Conservation (phyloP, 2,329 filamentous ascomycete species). For the Exophiala calicioides region DNA sequence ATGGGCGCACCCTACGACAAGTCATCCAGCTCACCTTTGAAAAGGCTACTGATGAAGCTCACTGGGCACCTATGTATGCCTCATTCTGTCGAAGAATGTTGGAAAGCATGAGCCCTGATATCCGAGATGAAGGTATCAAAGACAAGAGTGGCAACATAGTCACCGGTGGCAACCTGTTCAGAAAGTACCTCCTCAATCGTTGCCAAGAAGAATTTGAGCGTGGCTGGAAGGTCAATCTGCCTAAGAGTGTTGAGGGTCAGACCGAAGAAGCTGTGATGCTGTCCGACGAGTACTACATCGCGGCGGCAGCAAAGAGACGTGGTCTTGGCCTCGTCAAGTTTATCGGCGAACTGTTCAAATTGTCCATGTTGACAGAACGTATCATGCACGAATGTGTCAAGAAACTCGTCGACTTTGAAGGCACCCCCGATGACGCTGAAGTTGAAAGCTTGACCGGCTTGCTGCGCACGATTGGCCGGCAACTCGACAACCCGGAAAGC, state of each 20-base stretch:
- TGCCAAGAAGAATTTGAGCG: constrained; percentile 99
- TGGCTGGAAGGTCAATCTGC: constrained; percentile 89
- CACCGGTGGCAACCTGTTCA: constrained; percentile 89
- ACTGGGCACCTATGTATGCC: constrained; percentile 99
- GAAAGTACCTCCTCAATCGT: constrained; percentile 96
- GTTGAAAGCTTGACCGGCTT: constrained; percentile 95
- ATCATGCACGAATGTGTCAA: constrained; percentile 99
- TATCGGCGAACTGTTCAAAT: constrained; percentile 98
- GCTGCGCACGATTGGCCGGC: constrained; percentile 84
- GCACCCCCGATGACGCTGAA: constrained; percentile 89
- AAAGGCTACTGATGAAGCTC: constrained; percentile 96
- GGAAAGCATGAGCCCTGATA: constrained; percentile 89
- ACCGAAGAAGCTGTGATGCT: constrained; percentile 75
- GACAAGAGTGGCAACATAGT: constrained; percentile 89
- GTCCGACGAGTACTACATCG: constrained; percentile 94
- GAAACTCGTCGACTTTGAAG: constrained; percentile 94
- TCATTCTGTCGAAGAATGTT: constrained; percentile 98
- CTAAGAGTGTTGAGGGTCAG: constrained; percentile 72
- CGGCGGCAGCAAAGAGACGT: constrained; percentile 90
- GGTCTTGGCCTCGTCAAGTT: constrained; percentile 98
- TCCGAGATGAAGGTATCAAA: constrained; percentile 90
- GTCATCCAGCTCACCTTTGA: constrained; percentile 99
- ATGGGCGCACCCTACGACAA: constrained; percentile 91
- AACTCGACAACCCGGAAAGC: constrained; percentile 72
- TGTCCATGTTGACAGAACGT: constrained; percentile 95